Evolutionary conservation across 352 stramenopile species (phyloP).

Genomic region (Phytophthora citricola): DNA sequence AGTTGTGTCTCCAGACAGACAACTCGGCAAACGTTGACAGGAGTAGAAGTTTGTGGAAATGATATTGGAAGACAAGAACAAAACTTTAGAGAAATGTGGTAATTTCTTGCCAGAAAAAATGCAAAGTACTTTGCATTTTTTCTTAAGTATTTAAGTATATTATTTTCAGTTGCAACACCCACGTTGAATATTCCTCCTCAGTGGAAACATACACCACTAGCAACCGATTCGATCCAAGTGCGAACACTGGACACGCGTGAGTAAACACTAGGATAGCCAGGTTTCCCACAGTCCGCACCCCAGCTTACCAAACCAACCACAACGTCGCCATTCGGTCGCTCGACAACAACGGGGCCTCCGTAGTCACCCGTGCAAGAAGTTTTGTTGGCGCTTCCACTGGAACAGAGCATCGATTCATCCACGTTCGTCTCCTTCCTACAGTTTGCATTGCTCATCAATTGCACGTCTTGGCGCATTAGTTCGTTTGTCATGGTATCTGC

Average conservation of each 20-base stretch:
- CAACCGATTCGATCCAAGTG: conserved; percentile 42
- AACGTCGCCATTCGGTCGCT: conserved; percentile 31
- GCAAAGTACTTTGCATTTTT: too few relatives aligned
- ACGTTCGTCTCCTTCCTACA: conserved; percentile 38
- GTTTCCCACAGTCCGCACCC: conserved; percentile 48
- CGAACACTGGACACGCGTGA: conserved; percentile 42
- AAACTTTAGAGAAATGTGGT: too few relatives aligned
- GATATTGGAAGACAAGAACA: too few relatives aligned
- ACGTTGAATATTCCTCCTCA: not conserved
- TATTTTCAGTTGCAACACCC: too few relatives aligned
- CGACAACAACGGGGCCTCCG: conserved; percentile 48
- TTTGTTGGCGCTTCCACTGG: conserved; percentile 22
- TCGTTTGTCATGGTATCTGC: conserved; percentile 17
- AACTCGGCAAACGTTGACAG: too few relatives aligned
- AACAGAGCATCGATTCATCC: conserved; percentile 53
- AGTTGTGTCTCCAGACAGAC: too few relatives aligned
- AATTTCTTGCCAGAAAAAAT: too few relatives aligned
- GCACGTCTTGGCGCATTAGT: conserved; percentile 42
- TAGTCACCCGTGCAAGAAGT: conserved; percentile 63
- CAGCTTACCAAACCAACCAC: conserved; percentile 55
- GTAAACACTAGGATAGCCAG: conserved; percentile 54
- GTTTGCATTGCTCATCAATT: conserved; percentile 41
- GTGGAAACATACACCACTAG: conserved; percentile 13
- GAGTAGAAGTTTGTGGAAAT: too few relatives aligned
- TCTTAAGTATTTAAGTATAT: too few relatives aligned